phyloP scores from a whole-genome alignment of 352 stramenopile genomes.

The Pythium plurisporium region DNA sequence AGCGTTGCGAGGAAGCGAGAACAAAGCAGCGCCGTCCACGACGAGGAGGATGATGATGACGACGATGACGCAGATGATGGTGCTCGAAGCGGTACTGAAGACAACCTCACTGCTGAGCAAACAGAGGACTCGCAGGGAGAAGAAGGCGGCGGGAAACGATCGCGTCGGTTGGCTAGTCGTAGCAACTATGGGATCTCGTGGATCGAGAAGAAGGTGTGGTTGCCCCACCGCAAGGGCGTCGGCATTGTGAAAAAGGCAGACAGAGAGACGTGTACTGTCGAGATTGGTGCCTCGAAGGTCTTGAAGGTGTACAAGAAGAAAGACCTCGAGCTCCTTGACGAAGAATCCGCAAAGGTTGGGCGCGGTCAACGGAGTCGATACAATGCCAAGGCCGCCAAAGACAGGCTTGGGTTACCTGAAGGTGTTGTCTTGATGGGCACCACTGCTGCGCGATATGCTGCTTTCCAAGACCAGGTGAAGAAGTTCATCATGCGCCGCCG shows the following conservation, averaged over 20 bases:
- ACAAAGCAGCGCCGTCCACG: slow-evolving; percentile 25
- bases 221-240: slow-evolving; percentile 70
- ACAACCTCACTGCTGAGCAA: slow-evolving; percentile 51
- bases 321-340: slow-evolving; percentile 73
- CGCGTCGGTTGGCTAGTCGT: slow-evolving; percentile 61
- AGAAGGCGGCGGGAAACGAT: slow-evolving; percentile 61
- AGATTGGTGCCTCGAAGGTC: slow-evolving; percentile 63
- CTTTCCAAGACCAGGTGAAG: slow-evolving; percentile 85
- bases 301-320: slow-evolving; percentile 87
- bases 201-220: slow-evolving; percentile 81
- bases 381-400: slow-evolving; percentile 57
- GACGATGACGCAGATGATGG: slow-evolving; percentile 54
- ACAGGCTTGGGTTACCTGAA: slow-evolving; percentile 64
- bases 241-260: slow-evolving; percentile 83
- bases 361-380: slow-evolving; percentile 60
- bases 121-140: slow-evolving; percentile 79
- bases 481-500: slow-evolving; percentile 75
- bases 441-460: slow-evolving; percentile 68
- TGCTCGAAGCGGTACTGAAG: slow-evolving; percentile 39
- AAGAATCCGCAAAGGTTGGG: slow-evolving; percentile 46
- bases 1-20: slow-evolving; percentile 54
- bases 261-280: slow-evolving; percentile 81
- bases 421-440: slow-evolving; percentile 80
- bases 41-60: slow-evolving; percentile 45
- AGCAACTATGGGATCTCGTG: slow-evolving; percentile 85